Evolutionary conservation across 176 grass and related monocot genomes (phyloP).

Genomic region (Zizania latifolia): DNA sequence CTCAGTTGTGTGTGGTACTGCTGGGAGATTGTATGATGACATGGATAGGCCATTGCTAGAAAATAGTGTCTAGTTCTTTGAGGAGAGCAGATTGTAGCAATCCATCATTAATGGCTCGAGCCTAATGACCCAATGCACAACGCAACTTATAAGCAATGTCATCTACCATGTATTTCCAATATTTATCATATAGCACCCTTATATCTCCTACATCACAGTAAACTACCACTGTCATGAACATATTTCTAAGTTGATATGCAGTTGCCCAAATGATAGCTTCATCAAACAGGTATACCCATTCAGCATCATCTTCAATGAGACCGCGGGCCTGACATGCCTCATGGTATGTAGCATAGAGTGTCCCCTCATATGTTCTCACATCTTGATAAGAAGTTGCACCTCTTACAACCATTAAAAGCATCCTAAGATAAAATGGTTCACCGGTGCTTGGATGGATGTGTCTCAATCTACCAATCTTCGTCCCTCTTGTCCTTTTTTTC

Average conservation of each 20-base stretch:
- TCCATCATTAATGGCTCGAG: too few relatives aligned
- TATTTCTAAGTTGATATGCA: background rate
- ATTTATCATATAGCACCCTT: background rate
- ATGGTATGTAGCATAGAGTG: background rate
- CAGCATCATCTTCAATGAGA: background rate
- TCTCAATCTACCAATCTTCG: background rate
- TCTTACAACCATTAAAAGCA: background rate
- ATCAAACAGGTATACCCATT: background rate
- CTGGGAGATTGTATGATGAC: background rate
- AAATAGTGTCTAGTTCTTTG: rapidly evolving
- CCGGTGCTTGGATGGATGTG: background rate
- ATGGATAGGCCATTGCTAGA: background rate
- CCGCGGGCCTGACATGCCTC: background rate
- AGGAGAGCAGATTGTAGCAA: rapidly evolving
- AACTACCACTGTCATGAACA: background rate
- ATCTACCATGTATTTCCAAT: background rate
- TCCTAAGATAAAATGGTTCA: background rate
- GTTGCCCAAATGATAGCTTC: background rate
- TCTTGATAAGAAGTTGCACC: background rate
- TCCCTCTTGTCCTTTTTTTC: background rate
- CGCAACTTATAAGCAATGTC: background rate
- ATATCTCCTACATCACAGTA: background rate
- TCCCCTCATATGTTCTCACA: background rate
- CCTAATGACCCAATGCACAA: too few relatives aligned
- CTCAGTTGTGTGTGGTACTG: too few relatives aligned